Evolutionary conservation across 495 filamentous ascomycete genomes (phyloP).

Genomic region (Penicillium salamii): DNA sequence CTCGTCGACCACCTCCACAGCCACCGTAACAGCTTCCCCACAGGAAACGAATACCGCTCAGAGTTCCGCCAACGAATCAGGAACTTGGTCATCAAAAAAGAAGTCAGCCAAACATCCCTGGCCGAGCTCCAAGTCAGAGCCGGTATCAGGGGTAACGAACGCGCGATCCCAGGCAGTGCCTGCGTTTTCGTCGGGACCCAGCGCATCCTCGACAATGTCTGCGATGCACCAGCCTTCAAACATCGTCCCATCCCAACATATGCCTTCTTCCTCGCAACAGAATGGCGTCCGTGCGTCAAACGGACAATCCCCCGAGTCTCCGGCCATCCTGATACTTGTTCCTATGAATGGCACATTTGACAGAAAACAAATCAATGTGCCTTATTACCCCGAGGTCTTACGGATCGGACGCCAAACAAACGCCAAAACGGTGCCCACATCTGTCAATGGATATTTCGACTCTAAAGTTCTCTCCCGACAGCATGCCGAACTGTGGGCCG

Average conservation of each 20-base stretch:
- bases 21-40: constrained; percentile 40
- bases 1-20: constrained; percentile 55
- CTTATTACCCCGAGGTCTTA: constrained; percentile 82
- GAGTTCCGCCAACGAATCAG: constrained; percentile 39
- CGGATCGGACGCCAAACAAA: constrained; percentile 97
- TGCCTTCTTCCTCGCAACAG: constrained; percentile 55
- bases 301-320: constrained; percentile 55
- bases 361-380: constrained; percentile 89
- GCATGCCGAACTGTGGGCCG: constrained; percentile 95
- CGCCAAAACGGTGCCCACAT: constrained; percentile 86
- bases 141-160: constrained; percentile 60
- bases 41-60: constrained; percentile 51
- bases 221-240: constrained; percentile 73
- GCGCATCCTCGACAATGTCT: constrained; percentile 64
- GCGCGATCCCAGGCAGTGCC: constrained; percentile 60
- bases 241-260: constrained; percentile 70
- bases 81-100: constrained; percentile 62
- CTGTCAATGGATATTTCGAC: constrained; percentile 92
- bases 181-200: constrained; percentile 63
- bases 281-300: constrained; percentile 61
- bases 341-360: constrained; percentile 96
- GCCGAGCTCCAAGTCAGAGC: constrained; percentile 67
- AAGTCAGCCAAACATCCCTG: constrained; percentile 67
- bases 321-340: constrained; percentile 74
- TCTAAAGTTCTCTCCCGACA: constrained; percentile 95